phyloP scores from a whole-genome alignment of 2,329 filamentous ascomycete genomes.

The Apiospora saccharicola region DNA sequence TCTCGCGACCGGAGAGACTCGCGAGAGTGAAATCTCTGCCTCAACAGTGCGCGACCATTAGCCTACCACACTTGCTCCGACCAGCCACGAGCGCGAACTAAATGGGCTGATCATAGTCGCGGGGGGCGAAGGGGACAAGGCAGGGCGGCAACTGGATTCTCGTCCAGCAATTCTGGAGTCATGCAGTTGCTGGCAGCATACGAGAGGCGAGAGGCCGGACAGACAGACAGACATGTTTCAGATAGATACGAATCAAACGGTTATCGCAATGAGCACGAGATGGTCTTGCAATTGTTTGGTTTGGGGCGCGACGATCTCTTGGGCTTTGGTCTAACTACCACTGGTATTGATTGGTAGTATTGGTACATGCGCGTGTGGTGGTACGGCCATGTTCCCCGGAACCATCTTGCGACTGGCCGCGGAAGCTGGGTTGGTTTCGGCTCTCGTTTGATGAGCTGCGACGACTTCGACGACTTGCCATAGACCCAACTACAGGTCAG shows the following conservation, averaged over 20 bases:
- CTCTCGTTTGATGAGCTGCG: slow-evolving; percentile 18
- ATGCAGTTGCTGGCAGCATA: background rate
- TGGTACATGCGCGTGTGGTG: background rate
- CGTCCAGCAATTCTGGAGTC: background rate
- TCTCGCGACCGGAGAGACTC: slow-evolving; percentile 10
- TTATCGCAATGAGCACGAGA: background rate
- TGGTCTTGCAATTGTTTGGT: background rate
- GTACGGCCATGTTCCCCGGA: background rate
- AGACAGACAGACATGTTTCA: slow-evolving; percentile 7
- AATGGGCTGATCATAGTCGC: background rate
- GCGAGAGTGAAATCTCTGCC: slow-evolving; percentile 9
- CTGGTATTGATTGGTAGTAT: too few relatives aligned
- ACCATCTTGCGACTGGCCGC: slow-evolving; percentile 11
- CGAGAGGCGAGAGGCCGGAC: background rate
- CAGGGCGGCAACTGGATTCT: background rate
- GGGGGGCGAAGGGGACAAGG: background rate
- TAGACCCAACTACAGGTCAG: slow-evolving; percentile 4
- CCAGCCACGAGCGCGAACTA: background rate
- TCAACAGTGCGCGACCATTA: background rate
- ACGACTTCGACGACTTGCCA: background rate
- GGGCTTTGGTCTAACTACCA: background rate
- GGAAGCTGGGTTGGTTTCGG: slow-evolving; percentile 18
- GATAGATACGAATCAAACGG: background rate
- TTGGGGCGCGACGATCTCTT: background rate
- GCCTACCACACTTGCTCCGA: background rate